phyloP scores from a whole-genome alignment of 495 filamentous ascomycete species.

The Lophiostoma macrostomum region DNA sequence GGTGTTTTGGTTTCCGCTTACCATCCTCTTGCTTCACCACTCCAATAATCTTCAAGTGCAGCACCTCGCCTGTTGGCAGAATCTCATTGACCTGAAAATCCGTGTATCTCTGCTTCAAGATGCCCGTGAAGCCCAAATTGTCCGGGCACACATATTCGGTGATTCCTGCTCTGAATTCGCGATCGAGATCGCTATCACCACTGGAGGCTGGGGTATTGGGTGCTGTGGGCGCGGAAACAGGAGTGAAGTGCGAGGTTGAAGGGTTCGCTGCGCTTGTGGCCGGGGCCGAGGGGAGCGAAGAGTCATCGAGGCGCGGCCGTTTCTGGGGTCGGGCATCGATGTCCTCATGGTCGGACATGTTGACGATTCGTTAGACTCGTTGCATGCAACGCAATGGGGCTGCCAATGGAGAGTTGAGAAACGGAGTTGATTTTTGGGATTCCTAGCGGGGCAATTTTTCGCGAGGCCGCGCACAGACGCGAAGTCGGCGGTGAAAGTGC shows the following conservation, averaged over 20 bases:
- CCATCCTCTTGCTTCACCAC: slow-evolving; percentile 20
- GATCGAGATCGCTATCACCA: slow-evolving; percentile 7
- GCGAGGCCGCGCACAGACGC: too few species aligned
- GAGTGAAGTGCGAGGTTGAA: not conserved
- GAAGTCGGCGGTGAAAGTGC: too few species aligned
- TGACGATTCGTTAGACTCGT: too few species aligned
- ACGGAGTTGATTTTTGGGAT: too few species aligned
- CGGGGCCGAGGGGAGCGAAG: not conserved
- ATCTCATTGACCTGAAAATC: slow-evolving; percentile 98
- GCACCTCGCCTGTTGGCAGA: slow-evolving; percentile 67
- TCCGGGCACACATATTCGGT: slow-evolving; percentile 36
- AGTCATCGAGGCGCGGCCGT: slow-evolving; percentile 9
- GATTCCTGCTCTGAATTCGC: slow-evolving; percentile 37
- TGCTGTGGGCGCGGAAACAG: too few species aligned
- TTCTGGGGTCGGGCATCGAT: slow-evolving; percentile 1
- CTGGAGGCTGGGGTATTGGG: too few species aligned
- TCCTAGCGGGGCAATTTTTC: too few species aligned
- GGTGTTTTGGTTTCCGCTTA: too few species aligned
- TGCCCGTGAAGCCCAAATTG: slow-evolving; percentile 35
- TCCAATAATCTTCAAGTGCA: slow-evolving; percentile 63
- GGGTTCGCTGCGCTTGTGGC: not conserved
- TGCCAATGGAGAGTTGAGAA: too few species aligned
- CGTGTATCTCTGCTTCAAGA: slow-evolving; percentile 59
- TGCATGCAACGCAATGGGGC: too few species aligned
- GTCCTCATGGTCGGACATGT: too few species aligned